Evolutionary conservation across 2,329 filamentous ascomycete genomes (phyloP).

Genomic region (Neofusicoccum cordaticola): DNA sequence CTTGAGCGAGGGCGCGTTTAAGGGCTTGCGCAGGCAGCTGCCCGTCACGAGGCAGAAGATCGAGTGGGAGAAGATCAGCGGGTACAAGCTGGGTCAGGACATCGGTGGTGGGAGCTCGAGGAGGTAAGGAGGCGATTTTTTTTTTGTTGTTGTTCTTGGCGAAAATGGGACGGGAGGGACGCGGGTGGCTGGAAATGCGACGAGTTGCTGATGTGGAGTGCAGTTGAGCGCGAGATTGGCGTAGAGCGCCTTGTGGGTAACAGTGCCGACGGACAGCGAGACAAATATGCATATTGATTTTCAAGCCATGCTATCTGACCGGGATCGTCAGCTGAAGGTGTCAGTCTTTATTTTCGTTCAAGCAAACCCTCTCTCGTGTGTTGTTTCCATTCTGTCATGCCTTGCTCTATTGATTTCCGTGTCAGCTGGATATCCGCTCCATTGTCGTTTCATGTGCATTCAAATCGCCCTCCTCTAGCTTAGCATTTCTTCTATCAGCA

Average conservation of each 20-base stretch:
- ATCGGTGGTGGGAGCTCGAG: slow-evolving; percentile 46
- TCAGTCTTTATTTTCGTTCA: neutral
- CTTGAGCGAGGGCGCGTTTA: slow-evolving; percentile 92
- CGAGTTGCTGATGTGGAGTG: neutral
- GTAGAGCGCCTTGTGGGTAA: neutral
- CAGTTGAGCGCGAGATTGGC: neutral
- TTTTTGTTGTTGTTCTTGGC: neutral
- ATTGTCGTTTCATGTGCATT: no score
- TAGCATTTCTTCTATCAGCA: no score
- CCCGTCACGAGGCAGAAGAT: slow-evolving; percentile 98
- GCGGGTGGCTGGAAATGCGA: no score
- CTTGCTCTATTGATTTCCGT: no score
- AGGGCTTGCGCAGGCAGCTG: slow-evolving; percentile 84
- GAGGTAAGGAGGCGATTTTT: neutral
- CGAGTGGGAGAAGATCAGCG: slow-evolving; percentile 97
- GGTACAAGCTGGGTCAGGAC: slow-evolving; percentile 63
- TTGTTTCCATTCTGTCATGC: neutral
- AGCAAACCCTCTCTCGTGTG: neutral
- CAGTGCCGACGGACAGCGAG: neutral
- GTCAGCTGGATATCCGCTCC: no score
- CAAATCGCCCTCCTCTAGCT: no score
- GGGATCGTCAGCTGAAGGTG: neutral
- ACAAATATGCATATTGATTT: neutral
- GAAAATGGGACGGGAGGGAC: neutral
- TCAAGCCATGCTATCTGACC: neutral